These are phyloP conservation scores for Drosera spatulata DNA, from an alignment of 179 eudicot species.

Conservation along the genomic window DNA sequence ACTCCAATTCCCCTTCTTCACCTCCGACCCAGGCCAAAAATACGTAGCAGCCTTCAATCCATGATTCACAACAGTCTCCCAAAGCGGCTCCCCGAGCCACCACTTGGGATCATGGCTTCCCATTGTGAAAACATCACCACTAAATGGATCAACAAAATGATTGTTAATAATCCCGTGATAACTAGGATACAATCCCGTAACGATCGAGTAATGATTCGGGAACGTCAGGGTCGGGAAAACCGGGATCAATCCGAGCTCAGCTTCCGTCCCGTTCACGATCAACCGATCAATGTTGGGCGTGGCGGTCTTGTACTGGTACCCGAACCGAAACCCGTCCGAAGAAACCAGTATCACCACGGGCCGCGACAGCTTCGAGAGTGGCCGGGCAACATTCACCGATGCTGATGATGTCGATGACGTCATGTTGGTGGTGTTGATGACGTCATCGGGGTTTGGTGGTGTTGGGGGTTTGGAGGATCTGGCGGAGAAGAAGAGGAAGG, in stretches of 20 bases:
- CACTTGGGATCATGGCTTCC: conserved; percentile 67
- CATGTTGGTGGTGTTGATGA: not conserved
- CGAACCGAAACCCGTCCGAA: conserved; percentile 83
- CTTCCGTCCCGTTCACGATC: conserved; percentile 67
- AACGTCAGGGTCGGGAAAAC: conserved; percentile 85
- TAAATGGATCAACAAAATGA: conserved; percentile 32
- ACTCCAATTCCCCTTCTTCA: conserved; percentile 45
- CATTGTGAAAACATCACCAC: conserved; percentile 43
- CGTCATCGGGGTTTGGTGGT: conserved; percentile 33
- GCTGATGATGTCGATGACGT: conserved; percentile 1
- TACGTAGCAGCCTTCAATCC: conserved; percentile 63
- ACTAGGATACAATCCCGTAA: conserved; percentile 70
- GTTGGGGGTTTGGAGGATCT: conserved; percentile 21
- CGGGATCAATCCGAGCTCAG: conserved; percentile 57
- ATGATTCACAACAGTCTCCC: conserved; percentile 61
- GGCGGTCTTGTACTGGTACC: conserved; percentile 69
- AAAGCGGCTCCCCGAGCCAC: conserved; percentile 93
- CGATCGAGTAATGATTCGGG: conserved; percentile 85
- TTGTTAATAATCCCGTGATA: conserved; percentile 73
- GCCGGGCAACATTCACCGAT: conserved; percentile 17
- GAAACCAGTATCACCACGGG: conserved; percentile 62
- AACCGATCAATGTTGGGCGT: conserved; percentile 58
- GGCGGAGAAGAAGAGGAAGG: conserved; percentile 23
- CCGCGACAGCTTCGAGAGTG: conserved; percentile 35
- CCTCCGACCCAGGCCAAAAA: conserved; percentile 95